Evolutionary conservation across 805 yeast genomes (phyloP).

Genomic region (Ogataea philodendri): DNA sequence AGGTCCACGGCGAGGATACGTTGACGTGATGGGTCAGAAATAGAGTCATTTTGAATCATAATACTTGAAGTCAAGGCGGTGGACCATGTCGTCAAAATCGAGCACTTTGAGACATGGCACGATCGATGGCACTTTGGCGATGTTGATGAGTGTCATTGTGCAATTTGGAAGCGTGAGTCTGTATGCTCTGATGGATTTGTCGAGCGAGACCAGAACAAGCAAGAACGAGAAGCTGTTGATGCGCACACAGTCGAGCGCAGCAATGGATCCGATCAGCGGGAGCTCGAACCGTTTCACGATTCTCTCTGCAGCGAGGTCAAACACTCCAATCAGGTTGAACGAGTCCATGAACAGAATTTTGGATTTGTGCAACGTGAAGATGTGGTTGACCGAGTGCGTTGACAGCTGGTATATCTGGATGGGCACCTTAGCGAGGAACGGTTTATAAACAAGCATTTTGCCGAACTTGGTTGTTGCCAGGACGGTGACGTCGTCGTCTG

Average conservation of each 20-base stretch:
- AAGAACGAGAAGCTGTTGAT: slow-evolving; percentile 14
- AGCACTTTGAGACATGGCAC: slow-evolving; percentile 21
- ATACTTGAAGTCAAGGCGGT: slow-evolving; percentile 15
- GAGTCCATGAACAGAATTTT: slow-evolving; percentile 28
- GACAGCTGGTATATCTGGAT: slow-evolving; percentile 24
- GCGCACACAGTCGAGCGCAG: slow-evolving; percentile 18
- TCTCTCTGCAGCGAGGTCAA: slow-evolving; percentile 22
- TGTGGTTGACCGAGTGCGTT: slow-evolving; percentile 23
- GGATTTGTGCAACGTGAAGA: slow-evolving; percentile 12
- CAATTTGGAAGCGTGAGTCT: slow-evolving; percentile 13
- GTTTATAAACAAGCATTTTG: slow-evolving; percentile 24
- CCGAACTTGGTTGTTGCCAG: slow-evolving; percentile 29
- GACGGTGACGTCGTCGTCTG: slow-evolving; percentile 16
- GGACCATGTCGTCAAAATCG: slow-evolving; percentile 8
- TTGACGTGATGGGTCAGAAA: slow-evolving; percentile 54
- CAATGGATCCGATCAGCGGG: slow-evolving; percentile 27
- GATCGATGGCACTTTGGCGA: slow-evolving; percentile 19
- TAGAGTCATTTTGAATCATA: slow-evolving; percentile 13
- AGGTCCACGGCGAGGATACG: slow-evolving; percentile 58
- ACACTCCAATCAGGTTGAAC: slow-evolving; percentile 25
- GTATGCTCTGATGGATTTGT: slow-evolving; percentile 23
- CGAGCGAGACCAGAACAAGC: slow-evolving; percentile 24
- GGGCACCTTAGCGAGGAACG: slow-evolving; percentile 26
- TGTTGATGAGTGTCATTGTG: slow-evolving; percentile 12
- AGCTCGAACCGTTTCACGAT: slow-evolving; percentile 21